Evolutionary conservation across 495 filamentous ascomycete genomes (phyloP), one percentile per base, ranked within the genome.

Genomic region (Thermothielavioides terrestris): DNA sequence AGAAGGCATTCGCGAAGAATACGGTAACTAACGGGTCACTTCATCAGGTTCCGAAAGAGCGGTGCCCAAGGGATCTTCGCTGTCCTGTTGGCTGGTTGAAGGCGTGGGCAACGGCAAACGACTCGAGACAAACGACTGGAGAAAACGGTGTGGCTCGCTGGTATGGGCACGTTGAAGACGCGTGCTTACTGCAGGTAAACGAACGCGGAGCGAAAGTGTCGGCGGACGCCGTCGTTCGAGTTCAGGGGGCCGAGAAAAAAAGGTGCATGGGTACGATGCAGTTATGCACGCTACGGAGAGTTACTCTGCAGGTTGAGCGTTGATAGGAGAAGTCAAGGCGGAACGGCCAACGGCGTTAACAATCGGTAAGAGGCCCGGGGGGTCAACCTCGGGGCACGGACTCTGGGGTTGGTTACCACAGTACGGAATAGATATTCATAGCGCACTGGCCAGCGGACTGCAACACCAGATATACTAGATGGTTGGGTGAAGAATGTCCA

Each of bases 201-300:
- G 30, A 48, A 47, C 32, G 21, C 35, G 15, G 36, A 36, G 42
- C 35, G n/a, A 26, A 48, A 45, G 36, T 31, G 34, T 53, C 46
- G 40, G 49, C 25, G 44, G 35, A 37, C 27, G 15, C 41, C 45
- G 49, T 53, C 21, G 45, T 53, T 54, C 37, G 47, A 54, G 55
- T 54, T 58, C 49, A 54, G 51, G 50, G 54, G 55, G 41, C 44
- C 32, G 23, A 46, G 42, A 40, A 50, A 42, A 50, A 49, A 34
- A 44, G 39, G 36, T 43, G 42, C 50, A 53, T 44, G 50, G 49
- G 54, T 21, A 6, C 21, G 21, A 15, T 43, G 41, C 21, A 43
- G 12, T 4, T 23, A n/a, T 23, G 38, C 3, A 6, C 9, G 41
- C 21, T 31, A n/a, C n/a, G 23, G 9, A 26, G n/a, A 3, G 41